Evolutionary conservation across 306 rosid genomes (phyloP).

Genomic region (Trichosanthes truncata): DNA sequence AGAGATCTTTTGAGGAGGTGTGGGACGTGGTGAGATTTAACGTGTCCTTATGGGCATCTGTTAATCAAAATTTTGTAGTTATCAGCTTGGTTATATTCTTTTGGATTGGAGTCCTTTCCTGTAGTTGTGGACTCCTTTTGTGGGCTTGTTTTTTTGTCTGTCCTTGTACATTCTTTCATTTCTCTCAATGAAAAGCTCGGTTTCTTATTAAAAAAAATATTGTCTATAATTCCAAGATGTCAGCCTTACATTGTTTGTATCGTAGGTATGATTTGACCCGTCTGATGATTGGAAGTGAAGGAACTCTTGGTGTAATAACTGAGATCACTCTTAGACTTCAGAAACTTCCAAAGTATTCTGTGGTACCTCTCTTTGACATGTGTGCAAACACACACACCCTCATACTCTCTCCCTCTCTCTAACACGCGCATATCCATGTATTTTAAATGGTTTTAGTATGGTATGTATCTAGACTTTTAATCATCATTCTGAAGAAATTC

Average conservation of each 20-base stretch:
- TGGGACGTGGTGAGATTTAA: too few relatives aligned
- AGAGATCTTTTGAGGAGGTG: too few relatives aligned
- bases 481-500: not conserved
- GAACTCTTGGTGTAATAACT: conserved; percentile 86
- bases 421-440: not conserved
- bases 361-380: conserved; percentile 32
- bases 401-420: not conserved
- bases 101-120: too few relatives aligned
- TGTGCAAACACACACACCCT: not conserved
- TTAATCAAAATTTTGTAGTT: too few relatives aligned
- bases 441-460: not conserved
- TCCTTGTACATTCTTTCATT: not conserved
- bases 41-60: too few relatives aligned
- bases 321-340: conserved; percentile 89
- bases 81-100: too few relatives aligned
- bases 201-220: not conserved
- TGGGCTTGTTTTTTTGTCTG: not conserved
- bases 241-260: conserved; percentile 6
- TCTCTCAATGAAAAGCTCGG: not conserved
- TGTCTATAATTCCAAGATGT: conserved; percentile 1
- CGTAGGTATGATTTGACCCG: conserved; percentile 89
- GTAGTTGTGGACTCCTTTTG: too few relatives aligned
- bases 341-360: conserved; percentile 75
- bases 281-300: conserved; percentile 96
- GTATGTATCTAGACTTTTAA: not conserved